These are phyloP conservation scores for Stephania cephalantha DNA, from an alignment of 164 flowering plant species.

Conservation along the genomic window DNA sequence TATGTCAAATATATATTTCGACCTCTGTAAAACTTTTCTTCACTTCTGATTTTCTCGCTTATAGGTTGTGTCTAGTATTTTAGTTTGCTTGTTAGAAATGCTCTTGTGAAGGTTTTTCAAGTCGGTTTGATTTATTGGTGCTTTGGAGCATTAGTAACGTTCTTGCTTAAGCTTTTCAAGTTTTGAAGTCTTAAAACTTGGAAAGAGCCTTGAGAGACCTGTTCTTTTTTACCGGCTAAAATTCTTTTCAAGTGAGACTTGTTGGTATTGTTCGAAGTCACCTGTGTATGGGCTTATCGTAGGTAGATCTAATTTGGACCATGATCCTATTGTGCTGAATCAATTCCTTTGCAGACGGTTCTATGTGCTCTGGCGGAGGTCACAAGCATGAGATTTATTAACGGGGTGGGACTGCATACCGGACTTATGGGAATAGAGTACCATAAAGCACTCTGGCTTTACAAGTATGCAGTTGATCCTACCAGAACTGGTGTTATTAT, in stretches of 20 bases:
- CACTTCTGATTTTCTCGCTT: background rate
- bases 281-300: background rate
- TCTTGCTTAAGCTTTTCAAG: background rate
- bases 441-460: constrained; percentile 68
- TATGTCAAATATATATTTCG: background rate
- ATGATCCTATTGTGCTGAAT: background rate
- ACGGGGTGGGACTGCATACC: constrained; percentile 47
- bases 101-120: background rate
- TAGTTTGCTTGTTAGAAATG: background rate
- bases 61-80: background rate
- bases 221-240: background rate
- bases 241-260: background rate
- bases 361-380: constrained; percentile 80
- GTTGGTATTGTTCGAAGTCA: too few relatives aligned
- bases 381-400: constrained; percentile 68
- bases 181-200: background rate
- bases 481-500: background rate
- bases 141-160: background rate
- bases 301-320: background rate
- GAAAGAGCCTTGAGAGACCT: background rate
- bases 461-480: constrained; percentile 43
- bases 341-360: constrained; percentile 33
- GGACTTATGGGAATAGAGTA: constrained; percentile 87
- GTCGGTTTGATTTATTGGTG: background rate
- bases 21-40: background rate